Conservation (phyloP, 495 filamentous ascomycete genomes). For the Talaromyces ruber region DNA sequence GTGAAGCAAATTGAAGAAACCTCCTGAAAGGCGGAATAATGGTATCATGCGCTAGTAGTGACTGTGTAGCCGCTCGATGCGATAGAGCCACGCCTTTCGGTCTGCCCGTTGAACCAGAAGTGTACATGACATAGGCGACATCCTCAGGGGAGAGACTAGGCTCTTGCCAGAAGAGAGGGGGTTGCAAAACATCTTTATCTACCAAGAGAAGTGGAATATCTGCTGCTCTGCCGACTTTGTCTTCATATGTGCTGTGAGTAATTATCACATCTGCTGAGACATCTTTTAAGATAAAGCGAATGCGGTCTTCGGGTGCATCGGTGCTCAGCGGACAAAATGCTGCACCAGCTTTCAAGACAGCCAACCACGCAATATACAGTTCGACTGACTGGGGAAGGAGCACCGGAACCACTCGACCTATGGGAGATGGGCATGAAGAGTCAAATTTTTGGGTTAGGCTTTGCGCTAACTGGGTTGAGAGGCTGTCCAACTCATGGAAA, state of each 20-base stretch:
- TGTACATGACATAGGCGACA: conserved; percentile 86
- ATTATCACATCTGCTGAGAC: conserved; percentile 50
- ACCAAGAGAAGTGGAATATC: conserved; percentile 19
- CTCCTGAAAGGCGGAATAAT: conserved; percentile 63
- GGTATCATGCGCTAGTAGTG: conserved; percentile 64
- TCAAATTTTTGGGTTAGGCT: conserved; percentile 28
- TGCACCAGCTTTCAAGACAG: conserved; percentile 65
- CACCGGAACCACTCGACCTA: conserved; percentile 52
- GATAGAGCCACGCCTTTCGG: conserved; percentile 80
- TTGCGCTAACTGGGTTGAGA: conserved; percentile 44
- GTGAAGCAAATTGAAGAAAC: conserved; percentile 81
- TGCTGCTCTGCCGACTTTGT: conserved; percentile 11
- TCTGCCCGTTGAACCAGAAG: conserved; percentile 78
- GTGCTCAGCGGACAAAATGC: conserved; percentile 73
- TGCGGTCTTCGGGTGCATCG: conserved; percentile 62
- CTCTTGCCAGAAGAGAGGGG: neutral
- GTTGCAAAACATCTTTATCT: conserved; percentile 14
- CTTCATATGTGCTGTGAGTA: conserved; percentile 23
- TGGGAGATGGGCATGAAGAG: neutral
- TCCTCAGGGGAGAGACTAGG: conserved; percentile 21
- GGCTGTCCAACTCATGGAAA: conserved; percentile 50
- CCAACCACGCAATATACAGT: conserved; percentile 64
- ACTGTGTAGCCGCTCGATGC: conserved; percentile 68
- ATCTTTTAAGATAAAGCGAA: conserved; percentile 66
- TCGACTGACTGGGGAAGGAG: conserved; percentile 60